phyloP scores from a whole-genome alignment of 2,329 filamentous ascomycete species.

The Claviceps quebecensis region DNA sequence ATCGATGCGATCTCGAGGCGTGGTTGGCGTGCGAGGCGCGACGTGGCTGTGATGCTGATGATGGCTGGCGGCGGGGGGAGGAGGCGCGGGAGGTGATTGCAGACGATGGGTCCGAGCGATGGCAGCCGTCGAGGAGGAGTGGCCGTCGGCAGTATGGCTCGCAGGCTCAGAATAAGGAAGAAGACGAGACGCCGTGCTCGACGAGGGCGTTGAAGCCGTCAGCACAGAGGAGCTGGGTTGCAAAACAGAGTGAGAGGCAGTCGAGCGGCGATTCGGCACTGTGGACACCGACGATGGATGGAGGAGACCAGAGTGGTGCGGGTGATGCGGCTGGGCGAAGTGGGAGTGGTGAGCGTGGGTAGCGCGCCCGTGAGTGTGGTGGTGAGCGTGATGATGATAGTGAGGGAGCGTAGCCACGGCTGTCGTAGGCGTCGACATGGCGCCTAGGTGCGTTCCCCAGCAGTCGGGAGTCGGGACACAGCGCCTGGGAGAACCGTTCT shows the following conservation, averaged over 20 bases:
- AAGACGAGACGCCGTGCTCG: slow-evolving; percentile 12
- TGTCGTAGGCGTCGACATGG: slow-evolving; percentile 72
- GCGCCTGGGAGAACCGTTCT: not conserved
- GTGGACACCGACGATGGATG: slow-evolving; percentile 5
- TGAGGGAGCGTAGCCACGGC: slow-evolving; percentile 59
- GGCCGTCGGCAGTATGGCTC: slow-evolving; percentile 14
- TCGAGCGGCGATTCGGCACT: slow-evolving; percentile 15
- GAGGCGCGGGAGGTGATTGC: slow-evolving; percentile 17
- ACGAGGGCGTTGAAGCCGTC: slow-evolving; percentile 12
- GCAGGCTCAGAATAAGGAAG: slow-evolving; percentile 14
- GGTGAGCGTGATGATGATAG: slow-evolving; percentile 25
- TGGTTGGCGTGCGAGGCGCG: slow-evolving; percentile 12
- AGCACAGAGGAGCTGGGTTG: slow-evolving; percentile 10
- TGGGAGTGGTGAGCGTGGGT: slow-evolving; percentile 8
- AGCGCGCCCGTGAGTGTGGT: slow-evolving; percentile 23
- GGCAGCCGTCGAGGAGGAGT: slow-evolving; percentile 20
- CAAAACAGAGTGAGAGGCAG: slow-evolving; percentile 14
- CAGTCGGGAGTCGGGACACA: not conserved
- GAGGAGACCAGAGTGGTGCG: slow-evolving; percentile 9
- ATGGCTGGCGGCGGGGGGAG: slow-evolving; percentile 17
- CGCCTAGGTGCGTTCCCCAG: slow-evolving; percentile 1
- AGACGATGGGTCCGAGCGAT: slow-evolving; percentile 11
- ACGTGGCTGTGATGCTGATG: slow-evolving; percentile 8
- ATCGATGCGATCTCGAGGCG: slow-evolving; percentile 5
- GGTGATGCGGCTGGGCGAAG: not conserved